Evolutionary conservation across 805 yeast genomes (phyloP), one percentile per base, ranked within the genome.

Genomic region (Candida ficus): DNA sequence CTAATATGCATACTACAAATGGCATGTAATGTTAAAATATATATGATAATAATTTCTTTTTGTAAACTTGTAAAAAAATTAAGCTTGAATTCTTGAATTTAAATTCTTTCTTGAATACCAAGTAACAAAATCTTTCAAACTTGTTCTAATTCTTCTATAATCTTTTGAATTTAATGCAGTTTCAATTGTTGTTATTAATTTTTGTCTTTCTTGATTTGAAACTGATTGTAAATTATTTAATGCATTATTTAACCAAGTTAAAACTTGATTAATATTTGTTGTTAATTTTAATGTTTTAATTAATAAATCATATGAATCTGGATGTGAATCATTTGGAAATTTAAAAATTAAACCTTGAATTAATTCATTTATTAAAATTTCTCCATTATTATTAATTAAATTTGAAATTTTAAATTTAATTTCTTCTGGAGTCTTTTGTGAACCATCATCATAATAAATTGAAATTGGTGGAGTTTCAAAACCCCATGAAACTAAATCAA

Each of bases 401-500:
- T 19, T 13, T 3, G 30, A 14, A 12, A 43, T 39, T 22, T 33
- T 36, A 26, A 25, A 14, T 35, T 39, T 39, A 13, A 43, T 29
- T 20, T 36, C 38, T 6, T 35, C 38, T 4, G 42, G 42, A 4
- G 43, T 39, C 25, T 38, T 36, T 14, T 26, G 70, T 10, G 83
- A 80, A 32, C 79, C 75, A 17, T 63, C 64, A 17, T 71, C 75
- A 28, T 40, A 29, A 39, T 75, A 71, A 30, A 82, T 72, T 7
- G 95, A 82, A 16, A 85, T 71, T 5, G 96, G 96, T 3, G 96
- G 89, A 9, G 75, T 67, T 21, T 74, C 81, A 48, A 82, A 76
- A 1, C 95, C 96, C 91, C 95, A 90, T 7, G 89, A 76, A 18
- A 85, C 62, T 27, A 88, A 68, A 58, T 93, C 99, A 48, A 86